phyloP scores from a whole-genome alignment of 208 protist species.

The Angomonas desouzai region DNA sequence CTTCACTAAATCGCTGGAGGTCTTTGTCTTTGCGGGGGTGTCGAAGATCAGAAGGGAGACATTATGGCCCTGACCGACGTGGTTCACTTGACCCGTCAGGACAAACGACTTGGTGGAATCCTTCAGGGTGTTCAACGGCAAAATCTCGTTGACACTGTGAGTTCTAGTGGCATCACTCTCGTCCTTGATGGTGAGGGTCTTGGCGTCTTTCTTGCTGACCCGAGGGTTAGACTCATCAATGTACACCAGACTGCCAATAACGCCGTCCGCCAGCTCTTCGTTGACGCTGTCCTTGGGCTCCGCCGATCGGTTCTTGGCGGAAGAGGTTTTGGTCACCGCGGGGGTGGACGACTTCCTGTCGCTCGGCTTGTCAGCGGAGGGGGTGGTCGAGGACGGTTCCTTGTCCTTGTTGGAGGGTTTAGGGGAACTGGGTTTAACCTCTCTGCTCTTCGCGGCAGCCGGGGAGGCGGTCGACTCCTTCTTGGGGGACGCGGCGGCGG shows the following conservation, averaged over 20 bases:
- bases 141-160: conserved; percentile 1
- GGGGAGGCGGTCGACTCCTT: background rate
- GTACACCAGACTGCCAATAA: conserved; percentile 23
- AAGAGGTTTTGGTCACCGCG: too few relatives aligned
- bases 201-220: conserved; percentile 20
- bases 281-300: conserved; percentile 6
- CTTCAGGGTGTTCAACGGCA: background rate
- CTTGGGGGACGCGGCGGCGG: background rate
- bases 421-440: background rate
- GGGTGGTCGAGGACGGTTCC: background rate
- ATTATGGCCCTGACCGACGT: conserved; percentile 31
- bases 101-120: conserved; percentile 15
- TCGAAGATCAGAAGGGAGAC: conserved; percentile 21
- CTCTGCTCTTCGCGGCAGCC: background rate
- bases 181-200: conserved; percentile 24
- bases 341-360: background rate
- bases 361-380: background rate
- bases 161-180: conserved; percentile 15
- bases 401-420: background rate
- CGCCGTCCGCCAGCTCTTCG: background rate
- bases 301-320: background rate
- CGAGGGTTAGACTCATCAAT: conserved; percentile 20
- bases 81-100: conserved; percentile 18
- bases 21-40: conserved; percentile 3
- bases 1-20: conserved; percentile 16